Evolutionary conservation across 163 green algal genomes (phyloP), one percentile per base, ranked within the genome.

Genomic region (Scenedesmus sp.): DNA sequence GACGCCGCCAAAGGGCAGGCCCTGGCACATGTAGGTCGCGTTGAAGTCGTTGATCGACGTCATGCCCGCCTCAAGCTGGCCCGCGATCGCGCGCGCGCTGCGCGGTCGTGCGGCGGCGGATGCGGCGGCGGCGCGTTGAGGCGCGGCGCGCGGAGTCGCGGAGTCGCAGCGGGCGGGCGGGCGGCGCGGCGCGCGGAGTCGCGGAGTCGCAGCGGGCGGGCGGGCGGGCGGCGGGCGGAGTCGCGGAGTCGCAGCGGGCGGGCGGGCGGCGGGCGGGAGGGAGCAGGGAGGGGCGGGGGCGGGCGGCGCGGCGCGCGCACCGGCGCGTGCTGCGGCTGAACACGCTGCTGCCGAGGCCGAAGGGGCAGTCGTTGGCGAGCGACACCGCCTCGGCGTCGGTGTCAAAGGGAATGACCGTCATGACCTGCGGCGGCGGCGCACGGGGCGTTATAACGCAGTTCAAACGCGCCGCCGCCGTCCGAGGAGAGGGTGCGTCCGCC

Each of bases 21-120:
- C 95, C 88, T 99, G 96, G 86, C 91, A 96, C 95, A 99, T 98
- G 88, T 99, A 99, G 48, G 96, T 98, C n/a, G 90, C 92, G 47
- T 87, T 90, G 83, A 98, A 98, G 84, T 99, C 96, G 80, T 99
- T 99, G 83, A 98, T 94, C 79, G 82, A 89, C 14, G 84, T 91
- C 95, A 98, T 98, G 81, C 96, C 96, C 3, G 56, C 56, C 70
- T 94, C 82, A 15, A 94, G 74, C 22, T 76, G 82, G 1, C 31
- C 24, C 20, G 71, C 90, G n/a, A 98, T 92, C n/a, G 56, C 50
- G 28, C 84, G 83, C 20, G 65, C 63, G 44, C 45, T n/a, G n/a
- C n/a, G n/a, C n/a, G n/a, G n/a, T 42, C 22, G 26, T 20, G 54
- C 54, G 18, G 50, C 50, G 26, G 50, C 50, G 4, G 9, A 7